These are phyloP conservation scores for Penicillium waksmanii DNA, from an alignment of 495 filamentous ascomycete species.

Conservation along the genomic window DNA sequence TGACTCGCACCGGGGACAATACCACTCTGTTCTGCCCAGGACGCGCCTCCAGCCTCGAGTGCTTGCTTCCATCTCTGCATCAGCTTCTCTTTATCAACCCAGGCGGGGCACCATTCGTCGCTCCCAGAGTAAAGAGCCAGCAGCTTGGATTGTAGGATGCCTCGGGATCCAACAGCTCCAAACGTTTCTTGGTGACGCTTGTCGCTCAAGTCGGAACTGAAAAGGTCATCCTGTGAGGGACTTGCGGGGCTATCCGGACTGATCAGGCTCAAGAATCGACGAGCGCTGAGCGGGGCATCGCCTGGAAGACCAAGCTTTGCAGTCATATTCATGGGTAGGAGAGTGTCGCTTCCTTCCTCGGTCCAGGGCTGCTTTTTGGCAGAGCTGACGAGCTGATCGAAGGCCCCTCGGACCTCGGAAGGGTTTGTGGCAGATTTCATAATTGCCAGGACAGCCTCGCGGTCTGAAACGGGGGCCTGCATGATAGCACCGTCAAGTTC, in stretches of 20 bases:
- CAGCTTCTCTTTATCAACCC: slow-evolving; percentile 65
- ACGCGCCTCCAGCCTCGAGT: slow-evolving; percentile 45
- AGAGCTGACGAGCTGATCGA: slow-evolving; percentile 53
- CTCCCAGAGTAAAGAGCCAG: slow-evolving; percentile 64
- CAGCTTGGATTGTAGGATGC: slow-evolving; percentile 55
- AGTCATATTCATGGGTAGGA: slow-evolving; percentile 59
- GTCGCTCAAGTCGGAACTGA: slow-evolving; percentile 76
- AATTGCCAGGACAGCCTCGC: slow-evolving; percentile 60
- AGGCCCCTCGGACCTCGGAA: slow-evolving; percentile 39
- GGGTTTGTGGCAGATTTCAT: slow-evolving; percentile 24
- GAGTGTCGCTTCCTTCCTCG: slow-evolving; percentile 55
- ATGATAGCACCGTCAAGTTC: slow-evolving; percentile 78
- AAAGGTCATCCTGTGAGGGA: slow-evolving; percentile 83
- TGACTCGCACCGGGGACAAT: slow-evolving; percentile 65
- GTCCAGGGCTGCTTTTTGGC: slow-evolving; percentile 47
- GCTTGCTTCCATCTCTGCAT: slow-evolving; percentile 71
- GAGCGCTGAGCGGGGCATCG: slow-evolving; percentile 56
- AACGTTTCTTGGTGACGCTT: slow-evolving; percentile 63
- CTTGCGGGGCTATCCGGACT: slow-evolving; percentile 55
- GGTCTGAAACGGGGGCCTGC: slow-evolving; percentile 80
- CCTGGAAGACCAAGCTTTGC: slow-evolving; percentile 49
- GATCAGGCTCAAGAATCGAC: slow-evolving; percentile 68
- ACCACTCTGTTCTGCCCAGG: slow-evolving; percentile 58
- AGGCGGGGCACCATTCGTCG: slow-evolving; percentile 71
- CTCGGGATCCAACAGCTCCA: slow-evolving; percentile 58